Evolutionary conservation across 805 yeast genomes (phyloP).

Genomic region (Debaryomyces tyrocola): DNA sequence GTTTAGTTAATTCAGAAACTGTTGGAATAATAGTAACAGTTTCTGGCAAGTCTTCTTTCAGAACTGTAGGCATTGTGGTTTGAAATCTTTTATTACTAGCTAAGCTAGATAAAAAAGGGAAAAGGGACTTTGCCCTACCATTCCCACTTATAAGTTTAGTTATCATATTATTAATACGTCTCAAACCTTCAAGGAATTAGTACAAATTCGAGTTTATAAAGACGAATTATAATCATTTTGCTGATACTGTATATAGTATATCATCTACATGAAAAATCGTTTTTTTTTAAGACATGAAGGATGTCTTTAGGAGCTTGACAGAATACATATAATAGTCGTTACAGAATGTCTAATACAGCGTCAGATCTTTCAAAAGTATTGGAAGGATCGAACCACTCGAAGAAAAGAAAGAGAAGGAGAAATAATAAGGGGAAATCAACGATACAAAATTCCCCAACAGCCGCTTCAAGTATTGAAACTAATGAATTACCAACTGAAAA

Average conservation of each 20-base stretch:
- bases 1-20: slow-evolving; percentile 23
- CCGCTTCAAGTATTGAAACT: background rate
- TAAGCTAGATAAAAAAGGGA: background rate
- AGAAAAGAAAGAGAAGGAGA: slow-evolving; percentile 33
- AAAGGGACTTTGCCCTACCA: too few relatives aligned
- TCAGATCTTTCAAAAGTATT: slow-evolving; percentile 5
- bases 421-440: slow-evolving; percentile 16
- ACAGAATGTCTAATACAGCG: slow-evolving; percentile 12
- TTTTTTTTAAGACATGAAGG: background rate
- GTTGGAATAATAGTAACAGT: slow-evolving; percentile 42
- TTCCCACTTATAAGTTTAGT: too few relatives aligned
- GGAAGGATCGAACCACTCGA: slow-evolving; percentile 6
- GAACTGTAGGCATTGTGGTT: background rate
- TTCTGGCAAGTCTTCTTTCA: slow-evolving; percentile 18
- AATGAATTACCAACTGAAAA: background rate
- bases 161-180: background rate
- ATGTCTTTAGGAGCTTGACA: too few relatives aligned
- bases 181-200: background rate
- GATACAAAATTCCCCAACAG: background rate
- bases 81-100: background rate
- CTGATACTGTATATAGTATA: background rate
- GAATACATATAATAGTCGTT: too few relatives aligned
- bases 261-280: background rate
- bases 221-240: background rate
- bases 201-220: background rate